phyloP scores from a whole-genome alignment of 2,329 filamentous ascomycete genomes.

The Pseudocercospora crystallina region DNA sequence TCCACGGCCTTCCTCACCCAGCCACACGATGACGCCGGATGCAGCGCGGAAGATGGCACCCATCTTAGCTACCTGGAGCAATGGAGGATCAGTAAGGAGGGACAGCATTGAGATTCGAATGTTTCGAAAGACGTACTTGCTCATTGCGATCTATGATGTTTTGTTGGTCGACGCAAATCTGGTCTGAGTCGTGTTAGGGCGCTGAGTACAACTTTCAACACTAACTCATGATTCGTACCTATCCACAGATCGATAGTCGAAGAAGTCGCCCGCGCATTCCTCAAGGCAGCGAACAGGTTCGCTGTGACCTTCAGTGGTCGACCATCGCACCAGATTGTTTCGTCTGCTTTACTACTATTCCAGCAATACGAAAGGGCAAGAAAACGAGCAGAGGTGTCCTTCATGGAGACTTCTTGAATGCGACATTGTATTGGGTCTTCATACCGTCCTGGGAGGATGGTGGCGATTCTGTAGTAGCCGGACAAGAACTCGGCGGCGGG shows the following conservation, averaged over 20 bases:
- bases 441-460: conserved; percentile 14
- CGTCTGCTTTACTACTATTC: conserved; percentile 10
- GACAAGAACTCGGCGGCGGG: conserved; percentile 16
- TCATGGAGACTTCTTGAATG: conserved; percentile 15
- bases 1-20: conserved; percentile 17
- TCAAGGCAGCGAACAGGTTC: conserved; percentile 19
- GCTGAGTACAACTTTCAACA: not conserved
- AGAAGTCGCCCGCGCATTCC: conserved; percentile 19
- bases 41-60: conserved; percentile 20
- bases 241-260: conserved; percentile 19
- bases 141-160: conserved; percentile 15
- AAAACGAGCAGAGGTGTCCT: conserved; percentile 16
- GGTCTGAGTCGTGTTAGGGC: conserved; percentile 5
- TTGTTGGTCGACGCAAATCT: conserved; percentile 23
- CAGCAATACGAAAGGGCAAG: conserved; percentile 22
- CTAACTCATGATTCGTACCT: not conserved
- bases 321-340: conserved; percentile 20
- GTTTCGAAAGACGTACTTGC: conserved; percentile 3
- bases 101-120: too few relatives aligned
- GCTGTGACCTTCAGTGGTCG: conserved; percentile 15
- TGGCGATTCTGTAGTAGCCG: conserved; percentile 19
- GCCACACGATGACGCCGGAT: conserved; percentile 21
- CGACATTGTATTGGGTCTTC: conserved; percentile 18
- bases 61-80: conserved; percentile 17
- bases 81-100: too few relatives aligned